Percentiles rank a stretch among this genome's conserved stretches.
Evolutionary conservation across 768 basidiomycete species (phyloP).

Genomic region (Tylopilus cervinicoccineus): DNA sequence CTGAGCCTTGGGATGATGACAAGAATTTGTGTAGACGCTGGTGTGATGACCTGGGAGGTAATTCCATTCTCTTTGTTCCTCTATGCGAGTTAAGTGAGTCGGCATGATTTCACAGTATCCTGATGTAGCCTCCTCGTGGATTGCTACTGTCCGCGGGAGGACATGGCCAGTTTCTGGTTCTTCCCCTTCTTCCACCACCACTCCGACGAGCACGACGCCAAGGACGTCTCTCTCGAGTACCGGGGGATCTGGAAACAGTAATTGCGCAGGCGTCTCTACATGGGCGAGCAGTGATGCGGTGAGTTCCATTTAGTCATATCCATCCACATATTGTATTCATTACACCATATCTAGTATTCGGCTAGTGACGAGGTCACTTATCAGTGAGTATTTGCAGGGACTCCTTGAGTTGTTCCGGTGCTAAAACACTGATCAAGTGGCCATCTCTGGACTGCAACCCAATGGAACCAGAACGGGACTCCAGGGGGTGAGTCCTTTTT

Average conservation of each 20-base stretch:
- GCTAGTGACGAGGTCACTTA: conserved; percentile 42
- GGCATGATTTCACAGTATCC: conserved; percentile 30
- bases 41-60: conserved; percentile 40
- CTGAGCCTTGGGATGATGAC: not conserved
- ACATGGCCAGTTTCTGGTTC: conserved; percentile 34
- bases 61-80: not conserved
- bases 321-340: not conserved
- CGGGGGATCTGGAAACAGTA: not conserved
- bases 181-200: too few species aligned
- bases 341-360: conserved; percentile 34
- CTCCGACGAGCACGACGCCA: conserved; percentile 11
- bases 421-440: conserved; percentile 29
- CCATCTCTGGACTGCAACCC: conserved; percentile 43
- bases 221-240: conserved; percentile 18
- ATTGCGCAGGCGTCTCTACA: conserved; percentile 40
- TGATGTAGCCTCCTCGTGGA: conserved; percentile 36
- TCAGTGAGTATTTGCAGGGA: conserved; percentile 21
- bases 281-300: conserved; percentile 40
- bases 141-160: conserved; percentile 33
- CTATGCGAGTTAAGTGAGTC: not conserved
- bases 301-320: conserved; percentile 18
- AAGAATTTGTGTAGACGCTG: conserved; percentile 25
- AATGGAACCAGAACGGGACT: conserved; percentile 40
- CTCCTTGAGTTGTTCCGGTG: not conserved
- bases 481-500: conserved; percentile 28